phyloP scores from a whole-genome alignment of 2,329 filamentous ascomycete genomes.

The Xylaria sp. region DNA sequence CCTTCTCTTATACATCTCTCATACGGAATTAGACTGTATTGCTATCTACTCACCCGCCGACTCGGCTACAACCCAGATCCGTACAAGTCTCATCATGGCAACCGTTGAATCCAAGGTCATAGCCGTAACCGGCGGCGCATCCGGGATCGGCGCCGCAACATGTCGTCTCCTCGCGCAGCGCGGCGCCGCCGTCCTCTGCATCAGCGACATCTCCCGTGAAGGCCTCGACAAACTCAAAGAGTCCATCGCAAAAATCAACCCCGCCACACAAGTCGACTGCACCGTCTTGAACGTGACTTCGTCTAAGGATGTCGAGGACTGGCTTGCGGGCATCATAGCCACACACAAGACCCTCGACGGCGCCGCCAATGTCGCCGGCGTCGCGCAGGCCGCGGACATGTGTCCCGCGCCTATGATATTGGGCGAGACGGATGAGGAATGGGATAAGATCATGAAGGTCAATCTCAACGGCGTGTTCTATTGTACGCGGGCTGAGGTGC shows the following conservation, averaged over 20 bases:
- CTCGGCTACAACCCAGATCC: too few relatives aligned
- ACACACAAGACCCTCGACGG: background rate
- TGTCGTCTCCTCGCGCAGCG: background rate
- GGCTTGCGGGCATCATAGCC: background rate
- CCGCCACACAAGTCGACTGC: background rate
- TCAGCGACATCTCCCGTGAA: background rate
- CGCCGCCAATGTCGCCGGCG: background rate
- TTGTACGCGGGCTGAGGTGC: background rate
- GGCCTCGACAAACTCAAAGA: background rate
- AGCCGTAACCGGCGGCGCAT: background rate
- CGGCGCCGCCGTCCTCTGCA: background rate
- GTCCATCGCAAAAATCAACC: background rate
- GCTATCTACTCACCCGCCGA: too few relatives aligned
- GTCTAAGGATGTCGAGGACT: background rate
- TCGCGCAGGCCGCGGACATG: background rate
- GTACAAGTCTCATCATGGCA: background rate
- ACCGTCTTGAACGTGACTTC: background rate
- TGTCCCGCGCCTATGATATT: background rate
- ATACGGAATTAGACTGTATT: too few relatives aligned
- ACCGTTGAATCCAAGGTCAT: background rate
- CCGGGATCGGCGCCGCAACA: background rate
- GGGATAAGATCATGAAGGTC: background rate
- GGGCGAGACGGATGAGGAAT: background rate
- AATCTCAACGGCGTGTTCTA: background rate
- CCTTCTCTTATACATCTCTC: too few relatives aligned